phyloP scores from a whole-genome alignment of 768 basidiomycete species.

The Termitomyces titanicus region DNA sequence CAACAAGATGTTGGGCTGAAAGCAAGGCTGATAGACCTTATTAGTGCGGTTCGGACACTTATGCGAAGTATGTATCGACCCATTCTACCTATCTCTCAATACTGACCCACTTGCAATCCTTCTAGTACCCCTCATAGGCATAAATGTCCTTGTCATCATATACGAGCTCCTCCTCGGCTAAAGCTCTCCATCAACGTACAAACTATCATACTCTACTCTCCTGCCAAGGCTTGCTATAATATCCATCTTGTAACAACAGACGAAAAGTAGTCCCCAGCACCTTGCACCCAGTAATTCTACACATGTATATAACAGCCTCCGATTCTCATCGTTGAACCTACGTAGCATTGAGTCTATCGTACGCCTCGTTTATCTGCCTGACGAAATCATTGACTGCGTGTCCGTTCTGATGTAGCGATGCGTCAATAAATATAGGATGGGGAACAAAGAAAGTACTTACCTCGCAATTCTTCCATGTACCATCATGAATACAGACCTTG shows the following conservation, averaged over 20 bases:
- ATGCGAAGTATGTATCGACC: constrained; percentile 86
- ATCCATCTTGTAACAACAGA: constrained; percentile 5
- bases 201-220: background rate
- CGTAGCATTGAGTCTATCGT: constrained; percentile 52
- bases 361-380: constrained; percentile 71
- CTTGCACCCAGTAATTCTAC: background rate
- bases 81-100: constrained; percentile 10
- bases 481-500: constrained; percentile 73
- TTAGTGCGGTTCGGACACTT: constrained; percentile 91
- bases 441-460: constrained; percentile 35
- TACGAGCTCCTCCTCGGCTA: constrained; percentile 76
- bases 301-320: background rate
- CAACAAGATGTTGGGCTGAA: constrained; percentile 73
- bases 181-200: constrained; percentile 5
- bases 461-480: constrained; percentile 76
- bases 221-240: constrained; percentile 6
- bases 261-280: background rate
- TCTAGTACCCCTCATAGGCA: constrained; percentile 85
- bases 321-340: background rate
- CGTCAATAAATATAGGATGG: background rate
- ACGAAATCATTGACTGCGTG: constrained; percentile 75
- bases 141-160: constrained; percentile 84
- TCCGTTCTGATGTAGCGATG: constrained; percentile 51
- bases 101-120: constrained; percentile 3
- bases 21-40: constrained; percentile 84